These are phyloP conservation scores for Candolleomyces efflorescens DNA, from an alignment of 768 basidiomycete species.

Conservation along the genomic window DNA sequence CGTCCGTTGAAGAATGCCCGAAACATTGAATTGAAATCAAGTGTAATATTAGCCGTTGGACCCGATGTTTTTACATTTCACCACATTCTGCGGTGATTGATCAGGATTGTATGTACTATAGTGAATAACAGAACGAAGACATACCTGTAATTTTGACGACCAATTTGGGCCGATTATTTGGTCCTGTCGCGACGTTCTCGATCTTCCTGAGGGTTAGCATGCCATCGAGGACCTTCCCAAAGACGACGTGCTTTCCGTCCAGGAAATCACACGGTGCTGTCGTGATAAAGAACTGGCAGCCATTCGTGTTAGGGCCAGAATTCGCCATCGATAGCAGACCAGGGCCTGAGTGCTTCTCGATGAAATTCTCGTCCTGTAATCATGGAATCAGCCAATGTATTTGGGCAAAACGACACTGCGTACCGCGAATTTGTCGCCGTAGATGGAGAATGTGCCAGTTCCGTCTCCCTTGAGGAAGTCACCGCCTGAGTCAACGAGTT, in stretches of 20 bases:
- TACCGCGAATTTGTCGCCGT: slow-evolving; percentile 91
- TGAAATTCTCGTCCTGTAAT: slow-evolving; percentile 88
- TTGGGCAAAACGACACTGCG: slow-evolving; percentile 17
- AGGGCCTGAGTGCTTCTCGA: slow-evolving; percentile 80
- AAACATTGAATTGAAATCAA: background rate
- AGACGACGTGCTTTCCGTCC: slow-evolving; percentile 92
- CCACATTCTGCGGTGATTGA: slow-evolving; percentile 42
- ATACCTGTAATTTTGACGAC: slow-evolving; percentile 83
- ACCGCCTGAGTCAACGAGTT: slow-evolving; percentile 51
- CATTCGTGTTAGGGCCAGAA: slow-evolving; percentile 92
- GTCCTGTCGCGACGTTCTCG: slow-evolving; percentile 90
- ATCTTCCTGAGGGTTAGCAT: slow-evolving; percentile 96
- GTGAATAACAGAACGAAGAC: slow-evolving; percentile 16
- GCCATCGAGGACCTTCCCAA: slow-evolving; percentile 86
- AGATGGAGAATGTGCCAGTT: slow-evolving; percentile 95
- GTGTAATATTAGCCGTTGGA: background rate
- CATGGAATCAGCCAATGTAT: background rate
- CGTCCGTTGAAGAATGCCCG: slow-evolving; percentile 28
- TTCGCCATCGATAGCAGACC: slow-evolving; percentile 97
- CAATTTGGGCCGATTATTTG: slow-evolving; percentile 86
- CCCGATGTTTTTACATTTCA: slow-evolving; percentile 42
- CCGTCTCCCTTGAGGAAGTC: slow-evolving; percentile 96
- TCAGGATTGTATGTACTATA: background rate
- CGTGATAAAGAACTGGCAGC: slow-evolving; percentile 98
- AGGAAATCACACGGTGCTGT: slow-evolving; percentile 93